A percentile compares a stretch with the other conserved stretches of the same genome.
Conservation (phyloP, 1,139 yeast species). For the Hanseniaspora uvarum region DNA sequence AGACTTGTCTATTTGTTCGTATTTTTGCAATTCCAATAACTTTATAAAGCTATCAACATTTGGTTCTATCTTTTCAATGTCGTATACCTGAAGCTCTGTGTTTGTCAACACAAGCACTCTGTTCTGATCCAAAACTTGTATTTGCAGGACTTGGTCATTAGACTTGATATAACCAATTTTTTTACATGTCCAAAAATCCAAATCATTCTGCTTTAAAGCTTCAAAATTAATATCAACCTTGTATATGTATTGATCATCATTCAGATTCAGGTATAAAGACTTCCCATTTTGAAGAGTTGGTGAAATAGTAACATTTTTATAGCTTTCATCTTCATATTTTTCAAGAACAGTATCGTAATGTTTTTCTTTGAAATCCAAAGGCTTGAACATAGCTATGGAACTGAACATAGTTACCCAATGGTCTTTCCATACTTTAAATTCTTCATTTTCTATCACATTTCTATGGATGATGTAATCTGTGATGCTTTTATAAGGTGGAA, state of each 20-base stretch:
- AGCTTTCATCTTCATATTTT: constrained; percentile 10
- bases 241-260: constrained; percentile 10
- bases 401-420: constrained; percentile 13
- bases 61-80: not conserved
- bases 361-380: not conserved
- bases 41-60: not conserved
- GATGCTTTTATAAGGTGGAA: constrained; percentile 6
- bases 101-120: constrained; percentile 11
- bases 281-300: not conserved
- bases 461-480: constrained; percentile 15
- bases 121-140: not conserved
- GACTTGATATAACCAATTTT: constrained; percentile 1
- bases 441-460: constrained; percentile 15
- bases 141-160: not conserved
- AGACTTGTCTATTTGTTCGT: not conserved
- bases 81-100: constrained; percentile 5
- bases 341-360: not conserved
- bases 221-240: not conserved
- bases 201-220: not conserved
- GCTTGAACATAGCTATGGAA: not conserved
- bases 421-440: constrained; percentile 16
- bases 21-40: not conserved
- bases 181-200: constrained; percentile 1
- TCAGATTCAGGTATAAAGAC: constrained; percentile 5
- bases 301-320: not conserved